Evolutionary conservation across 2,329 filamentous ascomycete species (phyloP), one percentile per base, ranked within the genome.

Genomic region (Colletotrichum melonis): DNA sequence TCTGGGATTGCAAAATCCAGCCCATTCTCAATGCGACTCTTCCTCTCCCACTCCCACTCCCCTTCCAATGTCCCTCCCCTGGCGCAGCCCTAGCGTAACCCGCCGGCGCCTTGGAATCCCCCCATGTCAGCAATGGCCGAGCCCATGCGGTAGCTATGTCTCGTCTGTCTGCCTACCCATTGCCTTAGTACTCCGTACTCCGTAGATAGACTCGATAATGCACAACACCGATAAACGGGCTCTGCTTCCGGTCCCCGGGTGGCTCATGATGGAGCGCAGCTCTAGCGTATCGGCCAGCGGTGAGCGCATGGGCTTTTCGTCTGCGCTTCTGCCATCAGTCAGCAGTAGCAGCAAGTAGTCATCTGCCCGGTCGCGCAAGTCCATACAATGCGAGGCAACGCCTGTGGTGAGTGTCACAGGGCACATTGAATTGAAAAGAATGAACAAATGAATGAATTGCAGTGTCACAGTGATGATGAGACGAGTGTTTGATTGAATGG

Each of bases 401-500:
- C 42, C 8, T 22, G 42, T 19, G n/a, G 8, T 49, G 19, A 6
- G 5, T 19, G 22, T 62, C 57, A 63, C 30, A n/a, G 56, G 46
- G 12, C 49, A 28, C 49, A 11, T 30, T 30, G 22, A 4, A 24
- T 22, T 35, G 9, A 28, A 26, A 16, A 11, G 30, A 32, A 9
- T 32, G 3, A 32, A 8, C 9, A 7, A 12, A 12, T 6, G 35
- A 42, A 42, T 16, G 38, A 8, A 42, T 42, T 16, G 5, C 4
- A 35, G 12, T 55, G 16, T 30, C 24, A 11, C n/a, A 7, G 9
- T 56, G 24, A 24, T 56, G 24, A 35, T 26, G 38, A 24, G 6
- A 16, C 6, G 35, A 32, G 42, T 8, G 24, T 63, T 69, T 72
- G 69, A 72, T 72, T 72, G 58, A 72, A 69, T 69, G 59, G 59